phyloP scores from a whole-genome alignment of 2,329 filamentous ascomycete genomes.

The Hymenoscyphus occultus region DNA sequence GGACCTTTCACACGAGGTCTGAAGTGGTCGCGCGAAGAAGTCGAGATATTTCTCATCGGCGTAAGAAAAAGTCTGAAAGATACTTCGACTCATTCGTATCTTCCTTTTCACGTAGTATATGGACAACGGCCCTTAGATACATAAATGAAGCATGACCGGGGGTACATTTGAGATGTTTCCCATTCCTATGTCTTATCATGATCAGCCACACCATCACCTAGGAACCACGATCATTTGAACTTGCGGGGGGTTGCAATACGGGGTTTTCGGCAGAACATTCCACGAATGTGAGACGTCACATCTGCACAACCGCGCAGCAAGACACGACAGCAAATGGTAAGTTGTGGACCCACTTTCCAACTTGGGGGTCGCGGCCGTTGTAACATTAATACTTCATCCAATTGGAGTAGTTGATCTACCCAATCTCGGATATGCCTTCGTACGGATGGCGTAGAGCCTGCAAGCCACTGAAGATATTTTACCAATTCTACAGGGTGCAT shows the following conservation, averaged over 20 bases:
- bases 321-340: too few species aligned
- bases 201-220: not conserved
- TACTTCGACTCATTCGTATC: constrained; percentile 25
- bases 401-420: not conserved
- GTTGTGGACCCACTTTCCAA: too few species aligned
- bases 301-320: too few species aligned
- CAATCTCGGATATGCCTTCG: not conserved
- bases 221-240: not conserved
- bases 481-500: not conserved
- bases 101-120: constrained; percentile 16
- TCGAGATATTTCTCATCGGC: constrained; percentile 24
- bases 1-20: constrained; percentile 25
- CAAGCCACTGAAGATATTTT: not conserved
- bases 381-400: not conserved
- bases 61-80: constrained; percentile 24
- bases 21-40: constrained; percentile 22
- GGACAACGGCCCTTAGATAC: constrained; percentile 11
- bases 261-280: too few species aligned
- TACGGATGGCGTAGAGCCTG: not conserved
- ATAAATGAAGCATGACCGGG: constrained; percentile 3
- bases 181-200: not conserved
- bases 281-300: too few species aligned
- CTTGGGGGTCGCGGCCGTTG: too few species aligned
- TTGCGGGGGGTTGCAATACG: not conserved
- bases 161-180: not conserved